Evolutionary conservation across 345 rosid species (phyloP).

Genomic region (Lepidium didymum): DNA sequence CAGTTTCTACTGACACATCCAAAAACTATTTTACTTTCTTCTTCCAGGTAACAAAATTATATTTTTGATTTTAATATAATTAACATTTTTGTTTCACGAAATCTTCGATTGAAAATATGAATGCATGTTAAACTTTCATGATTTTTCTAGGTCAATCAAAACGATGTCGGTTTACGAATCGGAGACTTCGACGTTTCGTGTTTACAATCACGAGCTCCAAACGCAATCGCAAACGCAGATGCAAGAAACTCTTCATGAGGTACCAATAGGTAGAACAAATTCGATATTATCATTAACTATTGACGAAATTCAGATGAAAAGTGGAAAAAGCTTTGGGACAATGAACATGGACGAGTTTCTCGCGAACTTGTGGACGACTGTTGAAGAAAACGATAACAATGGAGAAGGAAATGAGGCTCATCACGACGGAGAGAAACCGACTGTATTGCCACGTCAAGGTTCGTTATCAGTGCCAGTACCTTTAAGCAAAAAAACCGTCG

Average conservation of each 20-base stretch:
- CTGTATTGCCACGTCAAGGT: constrained; percentile 43
- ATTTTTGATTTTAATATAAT: not conserved
- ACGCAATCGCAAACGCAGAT: constrained; percentile 9
- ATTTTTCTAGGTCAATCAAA: not conserved
- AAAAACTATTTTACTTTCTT: not conserved
- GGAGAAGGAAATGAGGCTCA: not conserved
- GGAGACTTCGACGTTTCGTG: constrained; percentile 20
- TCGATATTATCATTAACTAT: constrained; percentile 68
- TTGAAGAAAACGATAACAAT: constrained; percentile 27
- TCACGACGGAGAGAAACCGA: constrained; percentile 14
- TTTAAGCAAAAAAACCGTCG: constrained; percentile 79
- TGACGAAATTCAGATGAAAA: constrained; percentile 69
- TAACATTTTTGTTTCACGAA: not conserved
- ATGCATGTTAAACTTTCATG: constrained; percentile 18
- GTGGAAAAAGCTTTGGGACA: constrained; percentile 71
- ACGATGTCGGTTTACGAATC: constrained; percentile 23
- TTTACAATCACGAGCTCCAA: constrained; percentile 11
- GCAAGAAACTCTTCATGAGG: not conserved
- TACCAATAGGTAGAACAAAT: constrained; percentile 24
- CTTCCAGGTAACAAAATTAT: constrained; percentile 17
- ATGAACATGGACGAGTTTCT: constrained; percentile 96
- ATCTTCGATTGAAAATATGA: not conserved
- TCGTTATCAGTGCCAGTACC: constrained; percentile 67
- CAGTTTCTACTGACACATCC: constrained; percentile 21
- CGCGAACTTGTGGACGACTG: constrained; percentile 61